phyloP scores from a whole-genome alignment of 495 filamentous ascomycete species.

The Achaetomiella virescens region DNA sequence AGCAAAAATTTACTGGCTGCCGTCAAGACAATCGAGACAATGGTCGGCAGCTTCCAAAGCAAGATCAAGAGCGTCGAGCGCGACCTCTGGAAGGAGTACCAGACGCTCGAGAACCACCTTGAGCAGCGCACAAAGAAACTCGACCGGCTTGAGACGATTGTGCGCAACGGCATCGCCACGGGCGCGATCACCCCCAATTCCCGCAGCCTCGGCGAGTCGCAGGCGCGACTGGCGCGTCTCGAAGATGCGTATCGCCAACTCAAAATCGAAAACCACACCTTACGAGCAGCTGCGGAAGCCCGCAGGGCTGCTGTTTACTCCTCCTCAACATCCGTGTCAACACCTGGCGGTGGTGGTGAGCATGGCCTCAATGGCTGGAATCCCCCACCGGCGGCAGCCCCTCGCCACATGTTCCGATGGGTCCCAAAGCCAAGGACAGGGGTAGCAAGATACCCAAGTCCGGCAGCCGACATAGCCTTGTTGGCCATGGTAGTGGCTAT shows the following conservation, averaged over 20 bases:
- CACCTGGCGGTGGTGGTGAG: too few species aligned
- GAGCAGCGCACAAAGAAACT: conserved; percentile 74
- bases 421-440: conserved; percentile 34
- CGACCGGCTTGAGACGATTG: conserved; percentile 75
- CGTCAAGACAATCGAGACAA: conserved; percentile 78
- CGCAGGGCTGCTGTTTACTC: conserved; percentile 33
- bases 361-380: conserved; percentile 16
- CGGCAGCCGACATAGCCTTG: conserved; percentile 15
- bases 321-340: conserved; percentile 8
- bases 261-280: conserved; percentile 73
- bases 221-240: conserved; percentile 60
- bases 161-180: conserved; percentile 48
- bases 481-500: conserved; percentile 1
- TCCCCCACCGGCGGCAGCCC: conserved; percentile 36
- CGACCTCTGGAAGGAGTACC: conserved; percentile 84
- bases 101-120: conserved; percentile 73
- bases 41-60: conserved; percentile 72
- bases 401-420: conserved; percentile 44
- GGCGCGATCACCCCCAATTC: conserved; percentile 30
- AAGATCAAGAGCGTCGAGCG: conserved; percentile 79
- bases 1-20: conserved; percentile 81
- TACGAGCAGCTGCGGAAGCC: conserved; percentile 51
- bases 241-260: conserved; percentile 75
- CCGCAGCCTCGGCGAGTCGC: conserved; percentile 33
- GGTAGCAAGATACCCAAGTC: conserved; percentile 35